Base-by-base conservation (phyloP, 1,139 yeast genomes). In the Pichiaceae sp. region DNA sequence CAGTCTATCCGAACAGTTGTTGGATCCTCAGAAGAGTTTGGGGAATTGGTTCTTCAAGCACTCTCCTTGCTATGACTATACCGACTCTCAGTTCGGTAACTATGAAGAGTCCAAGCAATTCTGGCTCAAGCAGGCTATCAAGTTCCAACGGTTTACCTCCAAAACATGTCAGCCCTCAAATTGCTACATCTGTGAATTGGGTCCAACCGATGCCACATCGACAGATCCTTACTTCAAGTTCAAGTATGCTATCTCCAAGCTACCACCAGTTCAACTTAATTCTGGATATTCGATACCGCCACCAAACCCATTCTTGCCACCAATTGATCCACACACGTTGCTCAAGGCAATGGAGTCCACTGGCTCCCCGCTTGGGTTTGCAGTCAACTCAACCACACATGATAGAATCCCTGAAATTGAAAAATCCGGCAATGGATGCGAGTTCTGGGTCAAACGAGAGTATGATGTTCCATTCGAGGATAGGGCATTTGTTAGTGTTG, bases 381-480 rank as follows among this genome's bases (percentile, higher is more conserved):
- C 57, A 1, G 46, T 60, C 1, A 55, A 58, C 41, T 50, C 53
- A 4, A 42, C 43, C 0, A 42, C 54, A 36, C 31, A 47, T 2
- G 36, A 44, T 2, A 42, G 50, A 2, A 33, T 42, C 3, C 71
- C 73, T 0, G 38, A 43, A n/a, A 42, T 66, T 7, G 42, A 53
- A 2, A 40, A 47, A 15, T 44, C 47, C 32, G 54, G 53, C 31
- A 37, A 46, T 0, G 47, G 49, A 4, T 60, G 60, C 40, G 81
- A 78, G 40, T 42, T 74, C 25, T 80, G 86, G 87, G 51, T 59
- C 4, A 64, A 67, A 41, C 40, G 45, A 16, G 72, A 67, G 29
- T 21, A 39, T 6, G 43, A 37, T 18, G 17, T 26, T 12, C 7
- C 20, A 1, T 52, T 35, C 17, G 39, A 38, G 7, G 43, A 46